Conservation (phyloP, 768 basidiomycete species). For the Xerocomellus amylosporus region DNA sequence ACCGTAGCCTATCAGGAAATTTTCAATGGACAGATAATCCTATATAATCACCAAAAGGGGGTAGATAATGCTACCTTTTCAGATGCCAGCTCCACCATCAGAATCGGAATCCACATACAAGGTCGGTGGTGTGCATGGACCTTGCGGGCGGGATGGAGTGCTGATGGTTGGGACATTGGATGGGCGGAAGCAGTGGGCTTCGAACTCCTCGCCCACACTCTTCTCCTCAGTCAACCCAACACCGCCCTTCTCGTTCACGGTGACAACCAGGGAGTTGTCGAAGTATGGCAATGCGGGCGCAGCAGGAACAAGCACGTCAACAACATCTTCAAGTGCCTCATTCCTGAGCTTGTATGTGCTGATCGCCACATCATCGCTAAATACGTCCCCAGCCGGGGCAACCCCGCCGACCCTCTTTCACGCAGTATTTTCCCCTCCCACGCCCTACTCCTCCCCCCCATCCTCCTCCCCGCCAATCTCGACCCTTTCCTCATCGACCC, state of each 20-base stretch:
- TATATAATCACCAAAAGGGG: not conserved
- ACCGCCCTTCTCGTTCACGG: not conserved
- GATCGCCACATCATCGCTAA: not conserved
- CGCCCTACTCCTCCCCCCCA: not conserved
- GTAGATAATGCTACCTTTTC: no score
- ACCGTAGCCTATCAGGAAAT: no score
- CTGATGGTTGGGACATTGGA: not conserved
- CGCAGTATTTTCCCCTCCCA: not conserved
- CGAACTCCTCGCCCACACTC: not conserved
- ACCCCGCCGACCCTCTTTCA: not conserved
- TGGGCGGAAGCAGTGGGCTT: not conserved
- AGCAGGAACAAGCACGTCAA: not conserved
- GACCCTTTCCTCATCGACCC: not conserved
- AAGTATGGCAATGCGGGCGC: not conserved
- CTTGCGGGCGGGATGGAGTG: not conserved
- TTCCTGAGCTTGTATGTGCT: not conserved
- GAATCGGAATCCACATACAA: not conserved
- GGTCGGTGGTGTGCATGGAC: not conserved
- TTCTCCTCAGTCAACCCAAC: not conserved
- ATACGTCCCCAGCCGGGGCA: not conserved
- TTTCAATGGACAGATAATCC: no score
- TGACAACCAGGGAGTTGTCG: not conserved
- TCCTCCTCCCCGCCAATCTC: not conserved
- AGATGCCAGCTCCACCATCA: not conserved
- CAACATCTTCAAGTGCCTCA: not conserved